These are phyloP conservation scores for Dictyostelium capitatum DNA, from an alignment of 78 protist genomes.

Conservation along the genomic window DNA sequence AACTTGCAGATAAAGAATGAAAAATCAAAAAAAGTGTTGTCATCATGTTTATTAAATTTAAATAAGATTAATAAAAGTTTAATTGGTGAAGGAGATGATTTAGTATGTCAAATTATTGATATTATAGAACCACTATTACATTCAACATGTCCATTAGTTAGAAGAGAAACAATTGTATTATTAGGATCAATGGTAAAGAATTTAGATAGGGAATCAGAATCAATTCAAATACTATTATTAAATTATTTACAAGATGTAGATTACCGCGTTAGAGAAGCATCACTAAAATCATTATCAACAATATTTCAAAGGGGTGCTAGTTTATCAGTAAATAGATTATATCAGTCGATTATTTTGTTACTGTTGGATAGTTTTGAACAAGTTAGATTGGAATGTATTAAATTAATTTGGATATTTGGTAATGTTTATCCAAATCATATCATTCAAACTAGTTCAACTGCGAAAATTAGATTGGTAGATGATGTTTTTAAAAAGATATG, in stretches of 20 bases:
- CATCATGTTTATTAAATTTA: slow-evolving; percentile 24
- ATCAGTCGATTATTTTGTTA: slow-evolving; percentile 20
- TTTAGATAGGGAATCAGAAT: slow-evolving; percentile 35
- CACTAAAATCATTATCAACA: slow-evolving; percentile 24
- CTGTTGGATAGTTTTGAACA: slow-evolving; percentile 61
- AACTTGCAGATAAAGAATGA: slow-evolving; percentile 6
- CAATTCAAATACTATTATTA: slow-evolving; percentile 21
- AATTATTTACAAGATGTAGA: slow-evolving; percentile 70
- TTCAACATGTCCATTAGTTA: slow-evolving; percentile 28
- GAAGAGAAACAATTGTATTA: slow-evolving; percentile 44
- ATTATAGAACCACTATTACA: slow-evolving; percentile 15
- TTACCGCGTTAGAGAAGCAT: slow-evolving; percentile 46
- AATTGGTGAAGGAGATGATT: not conserved
- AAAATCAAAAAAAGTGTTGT: slow-evolving; percentile 37
- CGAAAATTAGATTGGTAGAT: slow-evolving; percentile 65
- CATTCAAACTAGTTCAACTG: not conserved
- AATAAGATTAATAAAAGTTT: not conserved
- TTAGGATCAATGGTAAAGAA: not conserved
- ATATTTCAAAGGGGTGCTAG: slow-evolving; percentile 49
- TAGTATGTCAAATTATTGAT: not conserved
- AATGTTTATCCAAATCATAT: slow-evolving; percentile 53
- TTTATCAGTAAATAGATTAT: slow-evolving; percentile 24
- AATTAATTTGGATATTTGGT: slow-evolving; percentile 79
- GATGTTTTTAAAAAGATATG: slow-evolving; percentile 82
- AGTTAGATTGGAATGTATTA: slow-evolving; percentile 78